Conservation (phyloP, 2,329 filamentous ascomycete genomes). For the Fusarium napiforme region DNA sequence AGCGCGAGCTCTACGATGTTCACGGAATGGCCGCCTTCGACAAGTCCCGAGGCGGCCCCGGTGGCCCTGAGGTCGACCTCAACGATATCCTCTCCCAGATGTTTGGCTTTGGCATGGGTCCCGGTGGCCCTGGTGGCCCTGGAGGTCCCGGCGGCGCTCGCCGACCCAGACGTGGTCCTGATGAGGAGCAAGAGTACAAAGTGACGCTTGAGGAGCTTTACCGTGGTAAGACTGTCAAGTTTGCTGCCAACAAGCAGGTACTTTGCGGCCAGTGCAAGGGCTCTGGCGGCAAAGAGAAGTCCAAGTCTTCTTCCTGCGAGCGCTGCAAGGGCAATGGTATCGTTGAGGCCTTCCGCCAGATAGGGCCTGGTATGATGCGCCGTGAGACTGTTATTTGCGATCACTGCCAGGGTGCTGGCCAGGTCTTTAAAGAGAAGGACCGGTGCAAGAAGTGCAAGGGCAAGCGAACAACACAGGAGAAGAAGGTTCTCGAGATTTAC, state of each 20-base stretch:
- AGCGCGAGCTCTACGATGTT: slow-evolving; percentile 89
- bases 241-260: slow-evolving; percentile 93
- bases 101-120: slow-evolving; percentile 81
- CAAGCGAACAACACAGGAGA: slow-evolving; percentile 84
- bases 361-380: slow-evolving; percentile 88
- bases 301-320: slow-evolving; percentile 84
- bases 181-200: slow-evolving; percentile 91
- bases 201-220: slow-evolving; percentile 95
- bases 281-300: slow-evolving; percentile 89
- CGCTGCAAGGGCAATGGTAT: slow-evolving; percentile 84
- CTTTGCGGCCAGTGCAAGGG: slow-evolving; percentile 90
- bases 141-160: slow-evolving; percentile 65
- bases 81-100: slow-evolving; percentile 95
- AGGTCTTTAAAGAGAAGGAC: slow-evolving; percentile 93
- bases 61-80: slow-evolving; percentile 80
- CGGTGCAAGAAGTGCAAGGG: slow-evolving; percentile 99
- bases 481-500: slow-evolving; percentile 95
- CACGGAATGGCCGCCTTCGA: slow-evolving; percentile 98
- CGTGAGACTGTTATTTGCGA: slow-evolving; percentile 83
- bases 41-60: slow-evolving; percentile 73
- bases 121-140: slow-evolving; percentile 56
- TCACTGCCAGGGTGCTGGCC: slow-evolving; percentile 85
- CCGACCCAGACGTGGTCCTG: slow-evolving; percentile 76
- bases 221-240: slow-evolving; percentile 98
- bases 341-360: slow-evolving; percentile 80